Base-by-base conservation (phyloP, 306 rosid genomes). In the Ormosia emarginata region DNA sequence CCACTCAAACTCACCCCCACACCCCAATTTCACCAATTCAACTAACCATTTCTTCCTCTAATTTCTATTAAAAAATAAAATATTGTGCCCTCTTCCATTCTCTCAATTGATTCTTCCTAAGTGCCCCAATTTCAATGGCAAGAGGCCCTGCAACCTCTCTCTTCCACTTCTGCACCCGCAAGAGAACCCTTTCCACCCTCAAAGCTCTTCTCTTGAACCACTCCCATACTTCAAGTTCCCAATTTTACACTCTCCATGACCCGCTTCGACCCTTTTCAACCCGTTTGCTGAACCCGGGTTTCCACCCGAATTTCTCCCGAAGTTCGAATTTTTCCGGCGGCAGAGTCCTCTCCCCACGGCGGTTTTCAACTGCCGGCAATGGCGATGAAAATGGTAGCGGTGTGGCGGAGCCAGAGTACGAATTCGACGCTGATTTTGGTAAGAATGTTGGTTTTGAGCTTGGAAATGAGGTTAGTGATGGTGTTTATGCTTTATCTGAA, bases 381-480 rank as follows among this genome's bases (percentile, higher is more conserved):
- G 72, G 49, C 30, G 77, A 65, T 0, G 59, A n/a, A 7, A 32
- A 10, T 4, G 41, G 67, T 50, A 9, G 29, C 71, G 8, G 71
- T 67, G 76, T 41, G 6, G 78, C 53, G 5, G 86, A 71, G 55
- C 46, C 74, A 2, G 81, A 79, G 34, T 64, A 73, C 7, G 91
- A 89, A 0, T 86, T 40, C 12, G 92, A 89, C 52, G 91, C 90
- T 2, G 94, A 87, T 86, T 83, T 34, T 8, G 90, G 94, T 75
- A 81, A 81, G 53, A 43, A 7, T 34, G 13, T 77, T 59, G 83
- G n/a, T 30, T 68, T 88, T 80, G 86, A 65, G 73, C 59, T 50
- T 63, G 75, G 65, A 29, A 79, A 78, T 72, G 88, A 84, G 68
- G 82, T 46, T 39, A 32, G 47, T 79, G 79, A 53, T 49, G 47